These are phyloP conservation scores for Paracoccidioides brasiliensis DNA, from an alignment of 2,329 filamentous ascomycete species.

Conservation along the genomic window DNA sequence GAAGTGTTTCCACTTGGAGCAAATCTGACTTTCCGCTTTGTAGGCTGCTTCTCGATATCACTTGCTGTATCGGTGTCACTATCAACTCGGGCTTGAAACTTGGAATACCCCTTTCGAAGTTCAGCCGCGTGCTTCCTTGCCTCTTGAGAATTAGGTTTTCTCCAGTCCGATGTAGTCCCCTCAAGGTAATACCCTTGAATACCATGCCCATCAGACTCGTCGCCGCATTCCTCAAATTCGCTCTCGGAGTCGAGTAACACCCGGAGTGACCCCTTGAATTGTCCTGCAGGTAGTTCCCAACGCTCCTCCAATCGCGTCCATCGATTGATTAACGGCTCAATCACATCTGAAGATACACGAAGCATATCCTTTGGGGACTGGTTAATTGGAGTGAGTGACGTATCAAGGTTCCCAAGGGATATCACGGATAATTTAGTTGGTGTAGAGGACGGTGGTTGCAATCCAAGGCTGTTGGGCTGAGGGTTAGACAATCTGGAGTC, in stretches of 20 bases:
- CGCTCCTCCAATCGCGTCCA: slow-evolving; percentile 16
- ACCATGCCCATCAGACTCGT: slow-evolving; percentile 15
- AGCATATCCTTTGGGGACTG: slow-evolving; percentile 28
- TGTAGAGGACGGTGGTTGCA: slow-evolving; percentile 10
- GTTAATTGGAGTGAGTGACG: slow-evolving; percentile 21
- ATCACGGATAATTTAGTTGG: slow-evolving; percentile 18
- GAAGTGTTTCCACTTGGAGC: neutral
- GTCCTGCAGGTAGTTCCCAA: slow-evolving; percentile 10
- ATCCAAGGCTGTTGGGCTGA: slow-evolving; percentile 5
- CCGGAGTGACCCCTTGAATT: neutral
- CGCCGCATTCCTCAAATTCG: slow-evolving; percentile 12
- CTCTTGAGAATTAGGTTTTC: slow-evolving; percentile 25
- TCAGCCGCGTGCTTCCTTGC: slow-evolving; percentile 21
- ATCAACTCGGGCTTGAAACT: slow-evolving; percentile 25
- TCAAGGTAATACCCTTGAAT: slow-evolving; percentile 23
- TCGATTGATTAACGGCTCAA: slow-evolving; percentile 20
- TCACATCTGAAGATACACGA: slow-evolving; percentile 22
- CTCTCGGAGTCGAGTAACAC: slow-evolving; percentile 16
- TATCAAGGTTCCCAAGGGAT: slow-evolving; percentile 23
- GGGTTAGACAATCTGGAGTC: slow-evolving; percentile 9
- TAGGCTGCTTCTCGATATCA: slow-evolving; percentile 10
- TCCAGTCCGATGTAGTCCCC: slow-evolving; percentile 24
- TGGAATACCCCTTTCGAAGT: slow-evolving; percentile 21
- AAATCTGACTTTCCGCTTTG: slow-evolving; percentile 7
- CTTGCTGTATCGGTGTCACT: slow-evolving; percentile 21